These are phyloP conservation scores for Cucumis cinereus DNA, from an alignment of 306 rosid species.

Conservation along the genomic window DNA sequence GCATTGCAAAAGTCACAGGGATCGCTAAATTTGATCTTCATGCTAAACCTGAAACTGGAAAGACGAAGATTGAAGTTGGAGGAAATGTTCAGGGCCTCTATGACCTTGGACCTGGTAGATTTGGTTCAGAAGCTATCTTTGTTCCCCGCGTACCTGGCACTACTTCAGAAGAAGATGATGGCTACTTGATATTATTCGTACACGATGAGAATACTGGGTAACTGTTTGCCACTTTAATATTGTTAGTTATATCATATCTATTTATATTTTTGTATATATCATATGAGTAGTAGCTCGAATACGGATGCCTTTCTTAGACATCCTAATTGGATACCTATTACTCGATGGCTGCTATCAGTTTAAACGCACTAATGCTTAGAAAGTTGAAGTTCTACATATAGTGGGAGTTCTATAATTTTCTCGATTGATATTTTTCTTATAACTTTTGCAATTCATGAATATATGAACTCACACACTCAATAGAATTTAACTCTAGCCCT, in stretches of 20 bases:
- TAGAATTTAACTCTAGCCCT: not conserved
- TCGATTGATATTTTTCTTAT: not conserved
- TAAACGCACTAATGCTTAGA: not conserved
- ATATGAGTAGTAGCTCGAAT: not conserved
- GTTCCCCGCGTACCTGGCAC: slow-evolving; percentile 61
- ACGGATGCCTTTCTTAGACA: not conserved
- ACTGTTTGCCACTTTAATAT: slow-evolving; percentile 3
- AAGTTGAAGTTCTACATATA: not conserved
- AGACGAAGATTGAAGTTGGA: slow-evolving; percentile 62
- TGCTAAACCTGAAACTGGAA: slow-evolving; percentile 49
- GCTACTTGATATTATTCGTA: slow-evolving; percentile 72
- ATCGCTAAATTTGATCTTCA: slow-evolving; percentile 77
- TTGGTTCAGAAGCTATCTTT: slow-evolving; percentile 80
- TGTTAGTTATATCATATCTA: not conserved
- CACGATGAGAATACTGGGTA: slow-evolving; percentile 74
- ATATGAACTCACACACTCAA: not conserved
- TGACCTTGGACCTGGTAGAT: slow-evolving; percentile 71
- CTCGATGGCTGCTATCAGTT: not conserved
- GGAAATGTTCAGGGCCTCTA: slow-evolving; percentile 68
- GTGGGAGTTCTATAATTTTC: not conserved
- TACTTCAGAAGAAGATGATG: slow-evolving; percentile 85
- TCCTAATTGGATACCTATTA: not conserved
- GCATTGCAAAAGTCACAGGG: slow-evolving; percentile 59
- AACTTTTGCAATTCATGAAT: not conserved
- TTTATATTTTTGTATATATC: not conserved